Evolutionary conservation across 345 rosid genomes (phyloP), one percentile per base, ranked within the genome.

Genomic region (Barbarea vulgaris): DNA sequence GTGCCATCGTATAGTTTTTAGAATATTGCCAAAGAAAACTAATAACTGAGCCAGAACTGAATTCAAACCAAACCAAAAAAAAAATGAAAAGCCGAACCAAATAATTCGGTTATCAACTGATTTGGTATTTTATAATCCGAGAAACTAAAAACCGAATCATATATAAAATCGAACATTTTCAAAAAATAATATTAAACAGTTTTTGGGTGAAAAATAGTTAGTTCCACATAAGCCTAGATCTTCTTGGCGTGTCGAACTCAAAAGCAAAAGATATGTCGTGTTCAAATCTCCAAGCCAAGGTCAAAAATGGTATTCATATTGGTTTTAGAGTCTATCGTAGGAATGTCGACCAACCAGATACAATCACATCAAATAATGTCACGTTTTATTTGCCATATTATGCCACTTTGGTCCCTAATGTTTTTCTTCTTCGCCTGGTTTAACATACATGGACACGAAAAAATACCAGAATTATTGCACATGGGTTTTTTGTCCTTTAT

Each of bases 261-360:
- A 63, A 37, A 51, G 28, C 24, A 52, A 63, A 73, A 64, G 14
- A 64, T 31, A 46, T 44, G 65, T 56, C 51, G 66, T 74, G 58
- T 65, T 34, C 65, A 65, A 65, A 34, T 17, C 37, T 46, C 24
- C 24, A 18, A 31, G 63, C 50, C 39, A 55, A 55, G 50, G 58
- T 56, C 15, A 34, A 24, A 74, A 3, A 12, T 6, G 51, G 51
- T 46, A 56, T 65, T 65, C 24, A 25, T 53, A 17, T 28, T 64
- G 76, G 19, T 7, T 52, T 31, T 2, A 13, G 62, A n/a, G 36
- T 55, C 3, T 64, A 55, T 64, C 1, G 22, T 46, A 57, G 42
- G 59, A 74, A 57, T 46, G 36, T 25, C 52, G 59, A 74, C 72
- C 67, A 57, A 67, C 24, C 44, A 47, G 37, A 66, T 56, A 27